phyloP scores from a whole-genome alignment of 306 rosid genomes.

The Prunus mume region DNA sequence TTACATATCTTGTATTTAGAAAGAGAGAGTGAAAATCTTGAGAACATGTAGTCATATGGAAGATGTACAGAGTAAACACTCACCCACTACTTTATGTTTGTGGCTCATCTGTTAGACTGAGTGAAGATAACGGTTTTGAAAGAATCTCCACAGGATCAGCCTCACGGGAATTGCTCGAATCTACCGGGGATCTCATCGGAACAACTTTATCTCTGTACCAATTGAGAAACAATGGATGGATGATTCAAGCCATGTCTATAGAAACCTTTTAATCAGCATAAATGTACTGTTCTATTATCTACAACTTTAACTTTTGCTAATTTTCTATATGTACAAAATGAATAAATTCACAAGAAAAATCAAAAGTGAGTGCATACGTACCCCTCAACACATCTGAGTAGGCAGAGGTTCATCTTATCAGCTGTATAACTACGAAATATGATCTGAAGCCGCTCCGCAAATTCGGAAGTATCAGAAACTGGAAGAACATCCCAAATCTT shows the following conservation, averaged over 20 bases:
- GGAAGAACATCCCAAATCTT: conserved; percentile 47
- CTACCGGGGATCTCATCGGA: conserved; percentile 29
- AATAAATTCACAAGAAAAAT: no score
- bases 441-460: conserved; percentile 22
- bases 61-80: no score
- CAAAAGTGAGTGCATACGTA: not conserved
- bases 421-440: conserved; percentile 25
- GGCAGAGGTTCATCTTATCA: conserved; percentile 37
- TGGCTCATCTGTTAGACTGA: conserved; percentile 6
- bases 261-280: no score
- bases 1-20: no score
- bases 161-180: not conserved
- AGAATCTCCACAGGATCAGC: not conserved
- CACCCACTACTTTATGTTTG: conserved; percentile 1
- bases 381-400: conserved; percentile 29
- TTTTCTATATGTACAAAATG: no score
- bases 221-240: not conserved
- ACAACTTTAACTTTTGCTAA: not conserved
- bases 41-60: no score
- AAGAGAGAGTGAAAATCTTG: no score
- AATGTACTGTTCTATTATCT: no score
- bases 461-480: conserved; percentile 22
- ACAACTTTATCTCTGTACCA: conserved; percentile 15
- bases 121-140: conserved; percentile 19
- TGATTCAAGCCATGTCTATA: not conserved